Evolutionary conservation across 2,329 filamentous ascomycete genomes (phyloP).

Genomic region (Diaporthe amygdali): DNA sequence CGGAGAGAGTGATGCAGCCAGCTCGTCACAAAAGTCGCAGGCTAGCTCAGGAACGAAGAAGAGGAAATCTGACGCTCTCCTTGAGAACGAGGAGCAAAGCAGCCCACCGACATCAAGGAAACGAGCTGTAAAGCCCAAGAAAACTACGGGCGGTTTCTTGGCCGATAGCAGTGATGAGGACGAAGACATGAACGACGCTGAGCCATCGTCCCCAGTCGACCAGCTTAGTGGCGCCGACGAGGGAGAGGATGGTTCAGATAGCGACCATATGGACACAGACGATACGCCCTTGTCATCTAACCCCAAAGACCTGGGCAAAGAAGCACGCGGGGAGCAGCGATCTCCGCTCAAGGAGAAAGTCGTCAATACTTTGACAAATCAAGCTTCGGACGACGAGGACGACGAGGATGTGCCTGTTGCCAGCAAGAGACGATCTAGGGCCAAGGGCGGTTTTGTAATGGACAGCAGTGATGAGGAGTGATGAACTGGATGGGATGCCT

Average conservation of each 20-base stretch:
- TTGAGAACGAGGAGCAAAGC: slow-evolving; percentile 34
- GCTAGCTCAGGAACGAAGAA: slow-evolving; percentile 30
- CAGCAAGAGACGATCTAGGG: slow-evolving; percentile 20
- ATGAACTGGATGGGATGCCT: background rate
- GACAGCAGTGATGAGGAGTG: slow-evolving; percentile 26
- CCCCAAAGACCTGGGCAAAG: background rate
- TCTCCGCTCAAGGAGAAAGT: slow-evolving; percentile 19
- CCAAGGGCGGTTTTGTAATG: slow-evolving; percentile 18
- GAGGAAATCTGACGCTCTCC: slow-evolving; percentile 34
- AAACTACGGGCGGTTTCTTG: slow-evolving; percentile 20
- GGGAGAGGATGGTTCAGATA: slow-evolving; percentile 29
- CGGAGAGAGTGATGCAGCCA: background rate
- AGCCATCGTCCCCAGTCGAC: background rate
- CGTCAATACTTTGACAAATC: background rate
- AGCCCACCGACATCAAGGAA: slow-evolving; percentile 23
- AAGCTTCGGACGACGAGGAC: slow-evolving; percentile 12
- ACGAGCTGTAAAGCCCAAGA: slow-evolving; percentile 25
- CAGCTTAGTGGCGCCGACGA: background rate
- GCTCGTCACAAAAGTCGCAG: background rate
- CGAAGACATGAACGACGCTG: slow-evolving; percentile 31
- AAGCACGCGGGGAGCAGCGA: background rate
- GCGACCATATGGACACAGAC: slow-evolving; percentile 31
- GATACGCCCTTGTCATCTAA: slow-evolving; percentile 27
- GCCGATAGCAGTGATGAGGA: slow-evolving; percentile 37
- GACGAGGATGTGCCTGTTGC: slow-evolving; percentile 16